These are phyloP conservation scores for Cladochytrium tenue DNA, from an alignment of 371 early-diverging fungal species.

Conservation along the genomic window DNA sequence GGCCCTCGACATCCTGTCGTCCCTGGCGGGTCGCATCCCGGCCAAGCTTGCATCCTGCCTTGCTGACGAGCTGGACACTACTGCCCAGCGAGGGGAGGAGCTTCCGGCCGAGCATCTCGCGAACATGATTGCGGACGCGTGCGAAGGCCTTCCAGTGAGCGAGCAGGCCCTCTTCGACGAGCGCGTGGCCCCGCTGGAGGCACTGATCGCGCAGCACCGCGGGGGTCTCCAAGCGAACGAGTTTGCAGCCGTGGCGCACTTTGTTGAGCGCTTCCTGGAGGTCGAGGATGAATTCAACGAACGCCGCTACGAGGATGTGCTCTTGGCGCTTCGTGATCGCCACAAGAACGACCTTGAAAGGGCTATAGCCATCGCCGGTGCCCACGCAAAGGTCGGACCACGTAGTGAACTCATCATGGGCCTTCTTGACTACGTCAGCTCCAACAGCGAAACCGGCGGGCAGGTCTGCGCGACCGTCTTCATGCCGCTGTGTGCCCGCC, in stretches of 20 bases:
- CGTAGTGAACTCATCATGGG: constrained; percentile 78
- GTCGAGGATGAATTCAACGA: constrained; percentile 81
- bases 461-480: constrained; percentile 69
- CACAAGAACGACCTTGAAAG: constrained; percentile 79
- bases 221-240: constrained; percentile 62
- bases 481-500: constrained; percentile 74
- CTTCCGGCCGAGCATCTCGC: constrained; percentile 80
- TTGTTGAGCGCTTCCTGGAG: constrained; percentile 82
- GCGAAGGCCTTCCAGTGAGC: constrained; percentile 13
- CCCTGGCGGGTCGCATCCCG: constrained; percentile 86
- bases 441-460: constrained; percentile 57
- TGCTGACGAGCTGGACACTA: constrained; percentile 31
- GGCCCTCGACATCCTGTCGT: constrained; percentile 76
- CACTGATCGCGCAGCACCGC: constrained; percentile 69
- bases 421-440: constrained; percentile 78
- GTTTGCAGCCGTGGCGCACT: constrained; percentile 66
- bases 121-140: constrained; percentile 67
- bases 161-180: constrained; percentile 57
- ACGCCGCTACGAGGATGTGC: constrained; percentile 82
- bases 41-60: constrained; percentile 59
- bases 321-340: constrained; percentile 80
- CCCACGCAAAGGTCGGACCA: constrained; percentile 78
- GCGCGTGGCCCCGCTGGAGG: constrained; percentile 66
- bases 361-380: constrained; percentile 74
- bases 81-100: constrained; percentile 1